Percentiles rank a stretch among this genome's conserved stretches.
phyloP scores from a whole-genome alignment of 202 grass and related monocot species.

The Cymbopogon flexuosus region DNA sequence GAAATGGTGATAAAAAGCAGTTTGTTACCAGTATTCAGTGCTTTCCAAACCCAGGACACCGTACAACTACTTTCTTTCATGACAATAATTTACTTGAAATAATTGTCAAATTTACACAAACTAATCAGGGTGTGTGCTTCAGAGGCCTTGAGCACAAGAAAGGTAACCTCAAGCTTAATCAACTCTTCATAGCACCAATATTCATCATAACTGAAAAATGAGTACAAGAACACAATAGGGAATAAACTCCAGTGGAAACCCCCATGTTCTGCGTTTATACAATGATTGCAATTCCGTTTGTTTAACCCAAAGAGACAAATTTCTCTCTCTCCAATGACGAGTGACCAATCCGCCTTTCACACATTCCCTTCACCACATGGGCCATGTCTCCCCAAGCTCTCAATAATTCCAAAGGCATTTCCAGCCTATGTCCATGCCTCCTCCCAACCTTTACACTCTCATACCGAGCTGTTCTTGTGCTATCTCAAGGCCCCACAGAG shows the following conservation, averaged over 20 bases:
- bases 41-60: not conserved
- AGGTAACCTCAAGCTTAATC: not conserved
- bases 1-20: not conserved
- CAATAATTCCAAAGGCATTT: slow-evolving; percentile 82
- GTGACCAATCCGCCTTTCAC: slow-evolving; percentile 28
- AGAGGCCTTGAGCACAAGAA: not conserved
- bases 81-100: not conserved
- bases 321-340: slow-evolving; percentile 58
- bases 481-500: slow-evolving; percentile 55
- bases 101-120: not conserved
- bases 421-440: slow-evolving; percentile 54
- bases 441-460: slow-evolving; percentile 50
- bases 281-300: slow-evolving; percentile 30
- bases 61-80: not conserved
- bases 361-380: slow-evolving; percentile 69
- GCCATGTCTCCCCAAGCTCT: slow-evolving; percentile 65
- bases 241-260: slow-evolving; percentile 28
- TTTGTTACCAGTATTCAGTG: not conserved
- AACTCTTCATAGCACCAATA: not conserved
- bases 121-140: not conserved
- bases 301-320: slow-evolving; percentile 53
- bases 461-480: slow-evolving; percentile 61
- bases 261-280: slow-evolving; percentile 35
- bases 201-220: slow-evolving; percentile 5
- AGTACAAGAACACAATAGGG: not conserved